These are phyloP conservation scores for Filosporella fistucella DNA, from an alignment of 495 filamentous ascomycete species.

Conservation along the genomic window DNA sequence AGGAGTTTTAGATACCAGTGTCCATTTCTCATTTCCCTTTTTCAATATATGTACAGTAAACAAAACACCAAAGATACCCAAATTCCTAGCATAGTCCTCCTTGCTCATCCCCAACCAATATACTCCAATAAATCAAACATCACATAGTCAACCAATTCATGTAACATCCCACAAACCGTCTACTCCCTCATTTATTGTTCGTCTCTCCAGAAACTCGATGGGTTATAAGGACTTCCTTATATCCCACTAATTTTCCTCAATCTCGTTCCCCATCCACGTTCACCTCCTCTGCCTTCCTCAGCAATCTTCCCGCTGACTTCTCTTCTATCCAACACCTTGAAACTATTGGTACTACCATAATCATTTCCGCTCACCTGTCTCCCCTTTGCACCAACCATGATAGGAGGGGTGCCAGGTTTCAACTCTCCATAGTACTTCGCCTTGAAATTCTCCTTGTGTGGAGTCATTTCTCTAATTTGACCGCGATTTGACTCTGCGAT, in stretches of 20 bases:
- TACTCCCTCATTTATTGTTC: too few relatives aligned
- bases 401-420: slow-evolving; percentile 39
- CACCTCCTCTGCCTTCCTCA: slow-evolving; percentile 72
- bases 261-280: slow-evolving; percentile 19
- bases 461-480: not conserved
- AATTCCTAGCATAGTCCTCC: too few relatives aligned
- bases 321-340: slow-evolving; percentile 30
- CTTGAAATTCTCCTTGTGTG: slow-evolving; percentile 28
- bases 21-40: too few relatives aligned
- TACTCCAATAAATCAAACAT: too few relatives aligned
- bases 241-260: slow-evolving; percentile 21
- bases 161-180: too few relatives aligned
- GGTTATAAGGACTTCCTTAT: too few relatives aligned
- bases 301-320: slow-evolving; percentile 82
- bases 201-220: too few relatives aligned
- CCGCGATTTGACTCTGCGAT: not conserved
- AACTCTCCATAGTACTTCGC: slow-evolving; percentile 47
- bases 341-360: slow-evolving; percentile 34
- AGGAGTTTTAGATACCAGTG: too few relatives aligned
- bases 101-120: too few relatives aligned
- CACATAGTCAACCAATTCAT: too few relatives aligned
- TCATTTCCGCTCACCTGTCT: slow-evolving; percentile 53
- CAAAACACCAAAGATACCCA: too few relatives aligned
- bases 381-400: slow-evolving; percentile 33
- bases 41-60: too few relatives aligned